Base-by-base conservation (phyloP, 768 basidiomycete species). In the Leccinum obscurum region DNA sequence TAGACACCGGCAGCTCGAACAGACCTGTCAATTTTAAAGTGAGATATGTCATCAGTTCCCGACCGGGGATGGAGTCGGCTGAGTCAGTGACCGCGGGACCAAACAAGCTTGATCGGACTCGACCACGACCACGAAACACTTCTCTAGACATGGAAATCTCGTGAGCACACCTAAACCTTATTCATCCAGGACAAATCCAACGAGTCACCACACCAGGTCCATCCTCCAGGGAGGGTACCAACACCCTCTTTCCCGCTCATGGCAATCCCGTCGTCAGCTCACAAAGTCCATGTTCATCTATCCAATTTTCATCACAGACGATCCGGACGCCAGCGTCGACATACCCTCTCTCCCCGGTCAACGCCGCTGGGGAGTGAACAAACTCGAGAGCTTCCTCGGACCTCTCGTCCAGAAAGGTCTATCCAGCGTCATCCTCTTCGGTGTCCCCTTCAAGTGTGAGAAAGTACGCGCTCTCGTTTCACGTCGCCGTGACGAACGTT, bases 261-360 rank as follows among this genome's bases (percentile, higher is more conserved):
- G 92, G 87, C 96, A 99, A 76, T 82, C 84, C 26, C 85, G 85
- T 59, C 86, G 89, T 52, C 81, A 84, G 59, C 84, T 95, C 69
- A 87, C 88, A 26, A 95, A 93, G 73, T 84, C 85, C 64, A 97
- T 98, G 95, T 83, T 99, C 75, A 98, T 98, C 92, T 99, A 98
- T 75, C 97, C 97, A 7, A 95, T 99, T 69, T 98, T 99, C 73
- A 90, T 98, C 68, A 94, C 95, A 17, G 96, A 98, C 75, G 93
- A 98, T 60, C 88, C 93, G 2, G 83, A 94, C 60, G 92, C 93
- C 7, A 83, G 85, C 72, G 87, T 88, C 54, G 81, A 84, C 61
- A 95, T 98, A 64, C 69, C 83, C 0, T 81, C 85, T 22, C 79
- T 98, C 9, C 95, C 95, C 6, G 92, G 89, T 6, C 95, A 98